These are phyloP conservation scores for Syzygium jambos DNA, from an alignment of 345 rosid species.

Conservation along the genomic window DNA sequence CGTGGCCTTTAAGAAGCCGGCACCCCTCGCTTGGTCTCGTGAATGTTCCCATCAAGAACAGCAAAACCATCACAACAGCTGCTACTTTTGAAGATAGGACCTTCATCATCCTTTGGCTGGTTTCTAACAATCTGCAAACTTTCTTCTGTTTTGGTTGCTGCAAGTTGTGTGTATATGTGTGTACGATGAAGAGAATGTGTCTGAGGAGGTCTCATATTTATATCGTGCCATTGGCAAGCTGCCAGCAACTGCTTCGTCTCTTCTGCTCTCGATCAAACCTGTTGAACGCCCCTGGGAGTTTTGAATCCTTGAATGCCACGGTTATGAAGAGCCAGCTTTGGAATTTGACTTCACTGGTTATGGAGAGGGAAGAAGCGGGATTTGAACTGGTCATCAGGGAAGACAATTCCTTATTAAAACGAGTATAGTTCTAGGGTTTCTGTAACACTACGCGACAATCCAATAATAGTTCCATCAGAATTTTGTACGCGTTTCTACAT, in stretches of 20 bases:
- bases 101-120: not conserved
- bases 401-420: not conserved
- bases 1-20: not conserved
- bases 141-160: not conserved
- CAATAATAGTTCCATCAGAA: fast-evolving
- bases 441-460: not conserved
- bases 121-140: not conserved
- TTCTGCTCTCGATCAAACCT: not conserved
- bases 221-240: not conserved
- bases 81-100: not conserved
- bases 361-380: not conserved
- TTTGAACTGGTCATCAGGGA: not conserved
- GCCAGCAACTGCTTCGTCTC: not conserved
- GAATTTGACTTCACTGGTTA: not conserved
- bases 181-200: not conserved
- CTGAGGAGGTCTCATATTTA: not conserved
- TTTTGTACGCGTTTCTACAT: not conserved
- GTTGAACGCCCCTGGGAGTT: not conserved
- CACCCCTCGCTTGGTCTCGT: not conserved
- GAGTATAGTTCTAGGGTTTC: not conserved
- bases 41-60: not conserved
- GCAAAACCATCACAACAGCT: not conserved
- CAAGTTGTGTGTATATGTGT: not conserved
- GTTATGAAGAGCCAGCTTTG: not conserved
- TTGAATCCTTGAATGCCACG: not conserved